Evolutionary conservation across 306 rosid species (phyloP).

Genomic region (Cicer arietinum): DNA sequence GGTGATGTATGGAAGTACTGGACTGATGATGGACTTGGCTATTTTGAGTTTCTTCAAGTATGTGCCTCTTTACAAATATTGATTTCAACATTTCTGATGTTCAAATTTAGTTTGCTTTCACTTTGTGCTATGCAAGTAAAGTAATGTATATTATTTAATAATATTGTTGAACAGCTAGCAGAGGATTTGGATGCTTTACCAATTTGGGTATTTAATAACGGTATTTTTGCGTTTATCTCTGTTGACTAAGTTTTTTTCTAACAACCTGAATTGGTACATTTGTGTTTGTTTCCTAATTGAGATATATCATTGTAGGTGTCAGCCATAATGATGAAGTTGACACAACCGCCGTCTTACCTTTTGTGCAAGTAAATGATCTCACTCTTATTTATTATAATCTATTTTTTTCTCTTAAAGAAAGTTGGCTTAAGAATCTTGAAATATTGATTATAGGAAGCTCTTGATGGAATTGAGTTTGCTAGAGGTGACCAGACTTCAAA

Average conservation of each 20-base stretch:
- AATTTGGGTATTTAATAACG: slow-evolving; percentile 96
- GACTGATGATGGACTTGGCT: slow-evolving; percentile 98
- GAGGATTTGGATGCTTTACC: slow-evolving; percentile 86
- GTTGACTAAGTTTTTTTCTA: slow-evolving; percentile 21
- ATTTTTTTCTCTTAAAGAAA: slow-evolving; percentile 2
- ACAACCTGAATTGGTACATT: not conserved
- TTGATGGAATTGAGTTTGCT: slow-evolving; percentile 93
- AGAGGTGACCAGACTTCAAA: slow-evolving; percentile 75
- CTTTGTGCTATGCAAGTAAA: slow-evolving; percentile 27
- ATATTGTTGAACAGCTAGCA: slow-evolving; percentile 69
- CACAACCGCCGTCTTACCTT: slow-evolving; percentile 68
- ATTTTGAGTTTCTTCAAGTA: slow-evolving; percentile 94
- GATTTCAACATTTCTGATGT: slow-evolving; percentile 21
- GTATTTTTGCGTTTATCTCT: slow-evolving; percentile 51
- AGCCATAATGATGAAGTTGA: slow-evolving; percentile 87
- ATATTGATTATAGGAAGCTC: slow-evolving; percentile 76
- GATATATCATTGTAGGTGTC: slow-evolving; percentile 60
- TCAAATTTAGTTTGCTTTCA: slow-evolving; percentile 12
- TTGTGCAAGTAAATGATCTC: slow-evolving; percentile 70
- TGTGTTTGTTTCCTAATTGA: slow-evolving; percentile 40
- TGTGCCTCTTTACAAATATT: slow-evolving; percentile 36
- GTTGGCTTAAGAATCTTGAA: slow-evolving; percentile 5
- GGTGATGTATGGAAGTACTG: slow-evolving; percentile 99
- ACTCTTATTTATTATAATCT: not conserved
- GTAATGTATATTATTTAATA: slow-evolving; percentile 26